Base-by-base conservation (phyloP, 495 filamentous ascomycete species). In the Neurospora intermedia region DNA sequence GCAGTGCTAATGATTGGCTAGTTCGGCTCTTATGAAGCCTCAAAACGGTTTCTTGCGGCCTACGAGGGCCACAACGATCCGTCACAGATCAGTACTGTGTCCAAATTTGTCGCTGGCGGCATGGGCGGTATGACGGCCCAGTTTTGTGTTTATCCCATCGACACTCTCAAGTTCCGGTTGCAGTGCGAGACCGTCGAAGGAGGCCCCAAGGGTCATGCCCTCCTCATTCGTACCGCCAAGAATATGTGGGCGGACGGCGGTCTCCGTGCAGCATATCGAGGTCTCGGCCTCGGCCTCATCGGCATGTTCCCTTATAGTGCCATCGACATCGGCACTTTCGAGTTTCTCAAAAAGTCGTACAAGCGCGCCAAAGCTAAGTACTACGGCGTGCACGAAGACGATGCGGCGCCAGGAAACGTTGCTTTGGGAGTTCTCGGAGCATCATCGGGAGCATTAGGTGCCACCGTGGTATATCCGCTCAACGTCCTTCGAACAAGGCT, bases 281-380 rank as follows among this genome's bases (percentile, higher is more conserved):
- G 96, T 20, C 88, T 98, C 43, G 93, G 93, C 0, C 92, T 98
- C 85, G 96, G 96, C 23, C 86, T 99, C 3, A 78, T 97, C 70
- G 96, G 96, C 79, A 97, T 98, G 90, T 98, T 98, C 78, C 96
- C 96, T 2, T 99, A 99, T 82, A 93, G 93, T 43, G 96, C 96
- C 45, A 96, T 99, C 80, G 96, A 99, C 79, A 89, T 99, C 74
- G 92, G 93, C 48, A 97, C 93, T 0, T 99, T 98, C 76, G 96
- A 99, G 82, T 90, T 94, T 69, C 85, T 97, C 72, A 99, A 99
- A 84, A 88, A 88, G 41, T 84, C 84, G 7, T 87, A 97, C 72
- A 84, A 90, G 3, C 84, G 83, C 11, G 89, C 89, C 59, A 91
- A 94, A 76, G 93, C 93, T n/a, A 88, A 86, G 42, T 83, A 87